Percentiles rank a stretch among this genome's conserved stretches.
phyloP scores from a whole-genome alignment of 148 eudicot species.

The Tetragonia tetragonoides region DNA sequence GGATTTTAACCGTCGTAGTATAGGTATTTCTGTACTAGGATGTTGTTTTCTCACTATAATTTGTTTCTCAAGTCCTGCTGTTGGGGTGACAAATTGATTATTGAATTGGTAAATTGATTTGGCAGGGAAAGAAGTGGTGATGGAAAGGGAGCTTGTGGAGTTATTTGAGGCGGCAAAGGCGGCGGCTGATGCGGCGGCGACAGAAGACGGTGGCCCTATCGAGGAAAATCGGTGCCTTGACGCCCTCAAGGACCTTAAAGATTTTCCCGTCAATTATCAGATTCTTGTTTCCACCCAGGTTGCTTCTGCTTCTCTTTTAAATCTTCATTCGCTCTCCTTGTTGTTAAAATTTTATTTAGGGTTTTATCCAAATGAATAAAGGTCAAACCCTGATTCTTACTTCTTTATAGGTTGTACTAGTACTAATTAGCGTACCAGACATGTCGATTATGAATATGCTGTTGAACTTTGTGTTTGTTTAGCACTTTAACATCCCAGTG shows the following conservation, averaged over 20 bases:
- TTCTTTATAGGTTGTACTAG: too few species aligned
- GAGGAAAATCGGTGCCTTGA: conserved; percentile 67
- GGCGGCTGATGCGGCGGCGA: conserved; percentile 57
- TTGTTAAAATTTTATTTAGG: too few species aligned
- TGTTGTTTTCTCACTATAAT: not conserved
- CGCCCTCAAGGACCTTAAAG: conserved; percentile 50
- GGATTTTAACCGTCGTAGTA: too few species aligned
- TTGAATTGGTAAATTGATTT: not conserved
- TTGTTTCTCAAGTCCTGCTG: not conserved
- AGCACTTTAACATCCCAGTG: too few species aligned
- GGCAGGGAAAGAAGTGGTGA: conserved; percentile 17
- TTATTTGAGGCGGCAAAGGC: conserved; percentile 65
- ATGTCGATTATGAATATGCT: too few species aligned
- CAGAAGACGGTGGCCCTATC: conserved; percentile 26
- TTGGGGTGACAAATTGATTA: not conserved
- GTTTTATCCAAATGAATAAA: too few species aligned
- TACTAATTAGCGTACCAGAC: too few species aligned
- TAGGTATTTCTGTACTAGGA: too few species aligned
- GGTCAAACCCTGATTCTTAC: too few species aligned
- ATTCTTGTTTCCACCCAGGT: conserved; percentile 76
- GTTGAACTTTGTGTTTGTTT: too few species aligned
- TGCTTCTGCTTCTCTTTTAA: not conserved
- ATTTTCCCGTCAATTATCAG: conserved; percentile 64
- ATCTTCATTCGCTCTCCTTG: not conserved
- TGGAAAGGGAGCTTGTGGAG: conserved; percentile 56